A percentile compares a stretch with the other conserved stretches of the same genome.
Evolutionary conservation across 2,329 filamentous ascomycete genomes (phyloP).

Genomic region (Anthostomella pinea): DNA sequence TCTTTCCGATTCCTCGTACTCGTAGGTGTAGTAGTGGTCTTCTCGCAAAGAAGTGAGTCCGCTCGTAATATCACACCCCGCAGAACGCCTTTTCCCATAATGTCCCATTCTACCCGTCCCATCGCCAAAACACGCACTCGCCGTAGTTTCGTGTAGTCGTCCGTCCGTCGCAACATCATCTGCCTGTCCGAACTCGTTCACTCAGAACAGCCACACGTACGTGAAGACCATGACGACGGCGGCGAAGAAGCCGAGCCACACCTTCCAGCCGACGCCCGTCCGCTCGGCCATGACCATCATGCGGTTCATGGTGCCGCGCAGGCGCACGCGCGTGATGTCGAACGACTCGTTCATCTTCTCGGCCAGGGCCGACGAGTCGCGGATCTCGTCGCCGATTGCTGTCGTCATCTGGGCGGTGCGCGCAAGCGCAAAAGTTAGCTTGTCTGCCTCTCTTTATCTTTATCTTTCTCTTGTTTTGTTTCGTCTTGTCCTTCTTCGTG

Average conservation of each 20-base stretch:
- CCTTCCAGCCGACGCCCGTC: constrained; percentile 93
- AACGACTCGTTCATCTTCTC: constrained; percentile 97
- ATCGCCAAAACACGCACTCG: too few species aligned
- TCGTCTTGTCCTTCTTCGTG: constrained; percentile 11
- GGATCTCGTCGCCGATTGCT: constrained; percentile 93
- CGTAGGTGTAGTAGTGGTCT: too few species aligned
- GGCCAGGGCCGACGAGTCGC: constrained; percentile 80
- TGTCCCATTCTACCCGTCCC: too few species aligned
- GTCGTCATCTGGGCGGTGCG: constrained; percentile 81
- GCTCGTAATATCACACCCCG: too few species aligned
- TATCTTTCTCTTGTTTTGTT: constrained; percentile 2
- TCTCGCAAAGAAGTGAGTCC: too few species aligned
- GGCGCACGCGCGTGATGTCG: constrained; percentile 74
- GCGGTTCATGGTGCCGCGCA: constrained; percentile 91
- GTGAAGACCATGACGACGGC: constrained; percentile 80
- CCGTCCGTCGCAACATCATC: too few species aligned
- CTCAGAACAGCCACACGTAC: constrained; percentile 87
- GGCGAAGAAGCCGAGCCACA: constrained; percentile 87
- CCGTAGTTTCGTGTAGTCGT: too few species aligned
- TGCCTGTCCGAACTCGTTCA: too few species aligned
- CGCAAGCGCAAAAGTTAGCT: too few species aligned
- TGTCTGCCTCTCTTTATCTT: constrained; percentile 1
- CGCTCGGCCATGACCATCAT: constrained; percentile 95
- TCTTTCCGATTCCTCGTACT: too few species aligned
- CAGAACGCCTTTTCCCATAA: too few species aligned